Evolutionary conservation across 225 moss, liverwort and hornwort species (phyloP), one percentile per base, ranked within the genome.

Genomic region (Thuidium tamariscinum): DNA sequence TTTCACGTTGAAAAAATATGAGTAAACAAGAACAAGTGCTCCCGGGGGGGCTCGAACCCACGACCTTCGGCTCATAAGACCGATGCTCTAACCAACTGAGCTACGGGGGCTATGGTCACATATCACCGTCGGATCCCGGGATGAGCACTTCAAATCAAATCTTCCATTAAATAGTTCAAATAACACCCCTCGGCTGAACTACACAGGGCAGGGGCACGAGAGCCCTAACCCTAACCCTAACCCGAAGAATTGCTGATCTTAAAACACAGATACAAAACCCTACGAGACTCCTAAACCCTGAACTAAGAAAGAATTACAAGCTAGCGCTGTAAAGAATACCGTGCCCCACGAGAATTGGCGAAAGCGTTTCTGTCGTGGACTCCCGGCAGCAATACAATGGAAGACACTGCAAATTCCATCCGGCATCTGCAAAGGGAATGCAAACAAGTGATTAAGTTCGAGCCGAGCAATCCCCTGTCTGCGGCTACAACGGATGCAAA

Each of bases 61-160:
- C 87, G 90, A 90, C 90, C 90, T 90, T 87, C 87, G 90, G 90
- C 90, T 90, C 90, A 90, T 87, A 90, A 90, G 87, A 90, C 87
- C 87, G 85, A 90, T 90, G 90, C 90, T 90, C 90, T 87, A 87
- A 90, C 87, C 90, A 90, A 0, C 90, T 90, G 87, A 87, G 90
- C 87, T 90, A 90, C 90, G 87, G 87, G 87, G 87, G 85, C 88
- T 21, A 2, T 0, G 5, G 23, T 11, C 23, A 22, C 7, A 1
- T 3, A 7, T 4, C 0, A 8, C 34, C n/a, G 4, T 39, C 3
- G 22, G 17, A 30, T 7, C 13, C 14, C 27, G 16, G 3, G 6
- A 15, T 67, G 48, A 0, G 0, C 12, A 5, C 0, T 0, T 0
- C 0, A 0, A 0, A 0, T 3, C 2, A 2, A 17, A 25, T 12